Evolutionary conservation across 352 stramenopile genomes (phyloP).

Genomic region (Globisporangium alternatum): DNA sequence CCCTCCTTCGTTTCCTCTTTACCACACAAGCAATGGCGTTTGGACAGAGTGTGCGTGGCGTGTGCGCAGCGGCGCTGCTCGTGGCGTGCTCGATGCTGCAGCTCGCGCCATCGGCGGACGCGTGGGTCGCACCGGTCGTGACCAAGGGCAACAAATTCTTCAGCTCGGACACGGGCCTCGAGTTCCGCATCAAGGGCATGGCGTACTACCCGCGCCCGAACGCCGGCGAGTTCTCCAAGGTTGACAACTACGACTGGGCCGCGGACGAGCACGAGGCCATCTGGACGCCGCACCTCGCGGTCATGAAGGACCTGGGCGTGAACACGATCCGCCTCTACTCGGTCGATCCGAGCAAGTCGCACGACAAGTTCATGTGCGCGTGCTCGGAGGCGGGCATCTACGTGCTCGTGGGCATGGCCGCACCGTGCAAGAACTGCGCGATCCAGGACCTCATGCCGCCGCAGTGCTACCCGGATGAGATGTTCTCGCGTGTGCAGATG

Average conservation of each 20-base stretch:
- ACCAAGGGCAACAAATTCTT: slow-evolving; percentile 78
- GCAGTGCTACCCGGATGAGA: slow-evolving; percentile 40
- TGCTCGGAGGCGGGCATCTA: slow-evolving; percentile 48
- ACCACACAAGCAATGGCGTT: background rate
- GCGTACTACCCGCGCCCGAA: slow-evolving; percentile 75
- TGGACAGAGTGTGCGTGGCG: slow-evolving; percentile 10
- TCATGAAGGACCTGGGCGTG: slow-evolving; percentile 59
- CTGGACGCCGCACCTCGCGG: slow-evolving; percentile 44
- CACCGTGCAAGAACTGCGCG: slow-evolving; percentile 38
- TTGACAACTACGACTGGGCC: slow-evolving; percentile 58
- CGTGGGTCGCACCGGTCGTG: slow-evolving; percentile 33
- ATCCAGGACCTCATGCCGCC: slow-evolving; percentile 33
- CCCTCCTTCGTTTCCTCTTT: background rate
- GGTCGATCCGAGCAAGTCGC: slow-evolving; percentile 52
- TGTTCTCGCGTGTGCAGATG: slow-evolving; percentile 41
- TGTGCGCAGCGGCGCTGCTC: slow-evolving; percentile 7
- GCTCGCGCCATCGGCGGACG: background rate
- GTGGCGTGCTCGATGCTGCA: slow-evolving; percentile 7
- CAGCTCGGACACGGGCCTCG: slow-evolving; percentile 37
- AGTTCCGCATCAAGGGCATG: slow-evolving; percentile 72
- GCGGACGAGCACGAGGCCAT: slow-evolving; percentile 55
- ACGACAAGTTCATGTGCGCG: slow-evolving; percentile 82
- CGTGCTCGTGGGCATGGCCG: slow-evolving; percentile 48
- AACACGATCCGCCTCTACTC: slow-evolving; percentile 74
- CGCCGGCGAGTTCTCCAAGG: slow-evolving; percentile 35